A percentile compares a stretch with the other conserved stretches of the same genome.
These are phyloP conservation scores for Nissolia schottii DNA, from an alignment of 306 rosid species.

Conservation along the genomic window DNA sequence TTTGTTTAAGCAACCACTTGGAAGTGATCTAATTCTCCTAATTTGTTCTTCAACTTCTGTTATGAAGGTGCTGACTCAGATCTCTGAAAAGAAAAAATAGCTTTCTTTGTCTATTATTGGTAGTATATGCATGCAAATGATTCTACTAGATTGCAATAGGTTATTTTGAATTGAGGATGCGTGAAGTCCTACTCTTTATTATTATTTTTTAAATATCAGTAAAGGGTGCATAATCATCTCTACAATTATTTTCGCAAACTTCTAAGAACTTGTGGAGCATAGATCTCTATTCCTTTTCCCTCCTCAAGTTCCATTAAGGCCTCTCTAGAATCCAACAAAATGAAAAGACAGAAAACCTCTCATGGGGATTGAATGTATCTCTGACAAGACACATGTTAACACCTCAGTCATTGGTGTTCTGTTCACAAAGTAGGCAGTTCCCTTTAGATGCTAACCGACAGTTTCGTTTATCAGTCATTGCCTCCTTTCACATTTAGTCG, in stretches of 20 bases:
- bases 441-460: background rate
- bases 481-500: background rate
- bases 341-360: background rate
- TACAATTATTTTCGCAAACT: background rate
- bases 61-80: background rate
- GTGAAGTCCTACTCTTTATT: background rate
- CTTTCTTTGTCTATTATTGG: background rate
- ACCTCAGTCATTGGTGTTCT: background rate
- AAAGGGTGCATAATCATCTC: background rate
- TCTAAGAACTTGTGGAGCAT: background rate
- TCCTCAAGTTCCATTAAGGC: background rate
- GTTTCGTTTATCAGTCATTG: background rate
- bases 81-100: background rate
- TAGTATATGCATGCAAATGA: background rate
- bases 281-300: background rate
- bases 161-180: background rate
- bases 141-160: background rate
- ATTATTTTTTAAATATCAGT: background rate
- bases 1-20: background rate
- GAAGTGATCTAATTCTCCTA: background rate
- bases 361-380: background rate
- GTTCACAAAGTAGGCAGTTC: background rate
- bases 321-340: background rate
- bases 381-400: background rate
- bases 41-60: slow-evolving; percentile 2